Percentiles rank a stretch among this genome's conserved stretches.
Evolutionary conservation across 768 basidiomycete species (phyloP).

Genomic region (Cystofilobasidium bisporidii): DNA sequence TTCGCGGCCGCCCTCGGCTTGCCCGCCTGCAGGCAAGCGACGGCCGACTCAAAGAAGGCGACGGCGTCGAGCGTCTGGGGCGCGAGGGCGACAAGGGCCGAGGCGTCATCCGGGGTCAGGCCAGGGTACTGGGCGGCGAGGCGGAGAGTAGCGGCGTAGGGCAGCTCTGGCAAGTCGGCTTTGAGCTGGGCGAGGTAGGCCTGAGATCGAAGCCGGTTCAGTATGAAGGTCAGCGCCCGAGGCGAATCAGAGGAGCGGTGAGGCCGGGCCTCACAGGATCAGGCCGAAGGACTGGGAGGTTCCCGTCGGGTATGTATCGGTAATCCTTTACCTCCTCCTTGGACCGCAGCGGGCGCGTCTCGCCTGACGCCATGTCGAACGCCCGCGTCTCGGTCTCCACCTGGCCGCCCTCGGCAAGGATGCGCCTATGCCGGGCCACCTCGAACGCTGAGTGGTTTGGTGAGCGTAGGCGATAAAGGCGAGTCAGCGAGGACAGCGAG

Average conservation of each 20-base stretch:
- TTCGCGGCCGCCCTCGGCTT: too few relatives aligned
- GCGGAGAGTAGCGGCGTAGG: constrained; percentile 52
- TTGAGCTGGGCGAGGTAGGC: constrained; percentile 38
- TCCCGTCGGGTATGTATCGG: constrained; percentile 93
- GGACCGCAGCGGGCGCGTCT: constrained; percentile 70
- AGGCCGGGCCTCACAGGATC: constrained; percentile 31
- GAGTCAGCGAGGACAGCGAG: background rate
- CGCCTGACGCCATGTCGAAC: constrained; percentile 68
- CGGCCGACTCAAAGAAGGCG: constrained; percentile 63
- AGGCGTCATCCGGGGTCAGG: constrained; percentile 56
- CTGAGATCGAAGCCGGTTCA: constrained; percentile 41
- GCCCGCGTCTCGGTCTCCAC: constrained; percentile 83
- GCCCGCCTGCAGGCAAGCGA: too few relatives aligned
- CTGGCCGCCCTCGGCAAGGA: constrained; percentile 43
- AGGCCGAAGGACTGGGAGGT: constrained; percentile 59
- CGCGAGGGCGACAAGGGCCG: constrained; percentile 63
- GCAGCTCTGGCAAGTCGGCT: constrained; percentile 49
- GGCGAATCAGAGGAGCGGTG: too few relatives aligned
- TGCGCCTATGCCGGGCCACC: constrained; percentile 62
- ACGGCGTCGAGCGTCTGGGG: constrained; percentile 56
- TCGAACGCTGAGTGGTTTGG: constrained; percentile 54
- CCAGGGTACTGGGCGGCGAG: constrained; percentile 46
- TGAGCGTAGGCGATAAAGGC: background rate
- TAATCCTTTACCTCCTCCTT: constrained; percentile 96
- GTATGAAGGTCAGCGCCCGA: background rate